Conservation (phyloP, 768 basidiomycete species). For the Leccinum imitatum region DNA sequence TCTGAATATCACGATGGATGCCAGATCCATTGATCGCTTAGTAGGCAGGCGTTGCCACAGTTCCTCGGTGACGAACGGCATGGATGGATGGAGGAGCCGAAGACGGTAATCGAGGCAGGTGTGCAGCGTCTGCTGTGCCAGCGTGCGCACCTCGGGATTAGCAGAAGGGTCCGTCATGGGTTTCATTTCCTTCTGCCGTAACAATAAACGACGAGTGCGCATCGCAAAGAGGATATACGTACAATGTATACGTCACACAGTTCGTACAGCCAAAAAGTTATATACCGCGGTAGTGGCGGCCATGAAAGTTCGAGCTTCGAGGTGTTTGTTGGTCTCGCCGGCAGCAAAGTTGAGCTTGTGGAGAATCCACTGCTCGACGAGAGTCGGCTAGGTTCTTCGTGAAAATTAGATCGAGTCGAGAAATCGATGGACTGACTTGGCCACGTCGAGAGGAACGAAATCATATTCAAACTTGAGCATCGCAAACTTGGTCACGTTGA, state of each 20-base stretch:
- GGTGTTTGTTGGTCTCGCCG: constrained; percentile 33
- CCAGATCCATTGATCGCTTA: constrained; percentile 76
- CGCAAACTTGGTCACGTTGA: constrained; percentile 48
- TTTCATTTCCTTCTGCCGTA: constrained; percentile 77
- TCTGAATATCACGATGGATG: constrained; percentile 85
- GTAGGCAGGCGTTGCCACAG: constrained; percentile 95
- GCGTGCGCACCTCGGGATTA: too few relatives aligned
- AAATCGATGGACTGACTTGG: too few relatives aligned
- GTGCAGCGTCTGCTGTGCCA: too few relatives aligned
- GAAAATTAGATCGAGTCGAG: constrained; percentile 1
- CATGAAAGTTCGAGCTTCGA: constrained; percentile 90
- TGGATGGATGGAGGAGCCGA: too few relatives aligned
- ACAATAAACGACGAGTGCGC: background rate
- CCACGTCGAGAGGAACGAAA: constrained; percentile 58
- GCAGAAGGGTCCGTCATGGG: too few relatives aligned
- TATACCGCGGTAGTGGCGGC: constrained; percentile 79
- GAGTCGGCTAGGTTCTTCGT: constrained; percentile 57
- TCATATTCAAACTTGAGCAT: constrained; percentile 33
- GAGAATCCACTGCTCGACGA: constrained; percentile 94
- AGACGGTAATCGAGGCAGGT: too few relatives aligned
- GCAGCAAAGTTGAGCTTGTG: constrained; percentile 64
- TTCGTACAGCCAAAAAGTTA: constrained; percentile 97
- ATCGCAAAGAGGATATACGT: too few relatives aligned
- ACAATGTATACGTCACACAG: constrained; percentile 66
- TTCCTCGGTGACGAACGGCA: constrained; percentile 90